Conservation (phyloP, 2,329 filamentous ascomycete species). For the Ambrosiella xylebori region DNA sequence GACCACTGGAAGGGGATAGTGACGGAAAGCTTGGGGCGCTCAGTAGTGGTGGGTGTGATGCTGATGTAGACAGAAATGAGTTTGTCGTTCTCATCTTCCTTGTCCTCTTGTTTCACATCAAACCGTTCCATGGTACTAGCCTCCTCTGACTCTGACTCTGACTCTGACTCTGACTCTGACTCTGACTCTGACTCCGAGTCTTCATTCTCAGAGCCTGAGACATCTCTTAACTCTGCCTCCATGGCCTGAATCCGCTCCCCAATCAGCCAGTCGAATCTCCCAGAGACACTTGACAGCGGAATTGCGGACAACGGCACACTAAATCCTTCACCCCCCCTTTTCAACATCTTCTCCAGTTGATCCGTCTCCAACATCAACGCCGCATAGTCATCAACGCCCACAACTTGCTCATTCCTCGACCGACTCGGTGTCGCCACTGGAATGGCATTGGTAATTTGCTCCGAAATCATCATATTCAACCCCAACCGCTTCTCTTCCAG, state of each 20-base stretch:
- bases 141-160: background rate
- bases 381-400: background rate
- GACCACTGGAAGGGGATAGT: background rate
- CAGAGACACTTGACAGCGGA: background rate
- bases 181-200: background rate
- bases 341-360: background rate
- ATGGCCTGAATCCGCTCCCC: background rate
- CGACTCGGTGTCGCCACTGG: background rate
- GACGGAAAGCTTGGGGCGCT: background rate
- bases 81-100: slow-evolving; percentile 17
- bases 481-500: background rate
- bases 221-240: background rate
- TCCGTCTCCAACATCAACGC: slow-evolving; percentile 5
- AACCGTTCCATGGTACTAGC: background rate
- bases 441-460: background rate
- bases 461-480: background rate
- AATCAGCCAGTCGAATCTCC: slow-evolving; percentile 1
- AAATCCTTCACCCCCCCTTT: background rate
- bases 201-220: background rate
- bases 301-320: background rate
- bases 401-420: background rate
- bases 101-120: background rate
- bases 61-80: background rate
- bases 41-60: background rate
- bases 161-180: background rate